Evolutionary conservation across 129 eudicot genomes (phyloP), one percentile per base, ranked within the genome.

Genomic region (Lonicera japonica): DNA sequence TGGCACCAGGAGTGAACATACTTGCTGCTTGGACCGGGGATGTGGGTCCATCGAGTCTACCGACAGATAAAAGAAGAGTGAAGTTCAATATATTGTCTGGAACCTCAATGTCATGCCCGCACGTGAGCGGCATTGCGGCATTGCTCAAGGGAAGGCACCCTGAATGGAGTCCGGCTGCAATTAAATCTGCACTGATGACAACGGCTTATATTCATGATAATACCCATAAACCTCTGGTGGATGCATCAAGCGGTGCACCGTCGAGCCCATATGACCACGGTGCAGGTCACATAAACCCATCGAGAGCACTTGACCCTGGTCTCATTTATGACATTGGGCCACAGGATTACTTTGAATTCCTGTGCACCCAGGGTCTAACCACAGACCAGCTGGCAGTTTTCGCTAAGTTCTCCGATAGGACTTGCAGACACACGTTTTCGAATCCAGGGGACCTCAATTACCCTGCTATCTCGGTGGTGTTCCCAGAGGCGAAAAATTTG

Each of bases 21-120:
- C 90, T 87, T 0, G 97, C 97, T 1, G 94, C 94, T 19, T 90
- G 97, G 97, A 81, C 88, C 0, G 87, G 94, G 0, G 76, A 60
- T 29, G 47, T 55, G 12, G 97, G 94, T 18, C 97, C 97, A 7
- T 90, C 97, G 2, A 82, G 95, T 56, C 70, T 90, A 11, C 80
- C 81, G 8, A 73, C 87, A 0, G 95, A 87, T 55, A 61, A 40
- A 8, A 76, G 97, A 14, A 54, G 89, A 46, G 90, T 90, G 5
- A 78, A 74, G 16, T 90, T 90, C 73, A 90, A 90, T 46, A 83
- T 90, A 1, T 72, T 90, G 50, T 90, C 97, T 0, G 95, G 95
- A 24, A 90, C 97, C n/a, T 90, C 97, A 5, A 90, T 90, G 97
- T 87, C 97, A 0, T 90, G 97, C 67, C 97, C 97, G 16, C 97